A percentile compares a stretch with the other conserved stretches of the same genome.
Evolutionary conservation across 2,329 filamentous ascomycete species (phyloP).

Genomic region (Metarhizium robertsii): DNA sequence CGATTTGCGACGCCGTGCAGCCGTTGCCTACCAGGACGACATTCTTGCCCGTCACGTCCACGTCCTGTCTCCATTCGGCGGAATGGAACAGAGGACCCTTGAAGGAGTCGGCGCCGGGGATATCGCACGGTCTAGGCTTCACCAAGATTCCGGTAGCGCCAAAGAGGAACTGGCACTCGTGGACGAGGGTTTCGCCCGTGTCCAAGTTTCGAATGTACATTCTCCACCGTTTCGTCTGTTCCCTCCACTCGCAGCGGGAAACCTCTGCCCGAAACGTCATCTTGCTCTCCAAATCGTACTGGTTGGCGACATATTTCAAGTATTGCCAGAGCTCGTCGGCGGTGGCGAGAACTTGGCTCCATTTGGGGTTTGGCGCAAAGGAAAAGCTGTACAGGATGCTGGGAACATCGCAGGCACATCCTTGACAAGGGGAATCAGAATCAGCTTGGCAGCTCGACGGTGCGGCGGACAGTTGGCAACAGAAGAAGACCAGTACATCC

Average conservation of each 20-base stretch:
- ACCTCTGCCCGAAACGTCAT: constrained; percentile 31
- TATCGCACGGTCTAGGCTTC: constrained; percentile 25
- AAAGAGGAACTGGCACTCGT: constrained; percentile 33
- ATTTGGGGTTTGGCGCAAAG: constrained; percentile 51
- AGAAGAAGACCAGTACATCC: neutral
- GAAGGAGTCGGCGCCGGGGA: constrained; percentile 42
- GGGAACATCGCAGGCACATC: constrained; percentile 47
- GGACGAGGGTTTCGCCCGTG: constrained; percentile 14
- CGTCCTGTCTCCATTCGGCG: constrained; percentile 42
- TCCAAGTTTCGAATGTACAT: constrained; percentile 17
- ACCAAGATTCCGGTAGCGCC: constrained; percentile 24
- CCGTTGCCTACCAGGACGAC: constrained; percentile 48
- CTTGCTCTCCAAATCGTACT: constrained; percentile 29
- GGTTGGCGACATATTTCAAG: constrained; percentile 39
- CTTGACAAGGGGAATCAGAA: constrained; percentile 7
- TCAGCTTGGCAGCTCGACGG: neutral
- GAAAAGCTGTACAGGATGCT: constrained; percentile 51
- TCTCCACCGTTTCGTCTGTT: constrained; percentile 24
- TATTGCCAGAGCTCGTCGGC: constrained; percentile 49
- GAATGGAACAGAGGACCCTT: constrained; percentile 38
- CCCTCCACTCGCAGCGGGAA: constrained; percentile 28
- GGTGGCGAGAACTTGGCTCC: constrained; percentile 47
- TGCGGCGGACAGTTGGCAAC: too few relatives aligned
- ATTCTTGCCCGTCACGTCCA: constrained; percentile 36
- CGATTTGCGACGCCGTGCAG: constrained; percentile 44